Conservation (phyloP, 768 basidiomycete genomes). For the Trametes villosa region DNA sequence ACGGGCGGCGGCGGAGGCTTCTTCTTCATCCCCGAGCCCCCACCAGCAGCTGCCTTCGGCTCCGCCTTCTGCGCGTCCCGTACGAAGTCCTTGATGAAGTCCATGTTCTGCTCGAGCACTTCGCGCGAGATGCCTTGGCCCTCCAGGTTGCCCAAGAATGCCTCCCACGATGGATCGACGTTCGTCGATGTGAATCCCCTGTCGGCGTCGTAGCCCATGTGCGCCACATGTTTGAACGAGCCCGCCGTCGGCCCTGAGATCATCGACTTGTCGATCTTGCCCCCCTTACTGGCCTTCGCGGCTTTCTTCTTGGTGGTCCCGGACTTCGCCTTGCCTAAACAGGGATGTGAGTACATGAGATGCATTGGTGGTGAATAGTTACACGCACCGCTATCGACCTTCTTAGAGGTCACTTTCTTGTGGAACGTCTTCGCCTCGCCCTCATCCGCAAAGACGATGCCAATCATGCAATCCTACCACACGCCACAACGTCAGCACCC, state of each 20-base stretch:
- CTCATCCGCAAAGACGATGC: slow-evolving; percentile 88
- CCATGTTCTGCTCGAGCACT: slow-evolving; percentile 76
- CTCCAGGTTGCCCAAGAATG: slow-evolving; percentile 69
- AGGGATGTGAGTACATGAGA: neutral
- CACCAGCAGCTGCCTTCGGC: slow-evolving; percentile 16
- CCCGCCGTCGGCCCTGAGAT: slow-evolving; percentile 82
- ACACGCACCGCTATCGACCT: slow-evolving; percentile 40
- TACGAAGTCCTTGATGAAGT: slow-evolving; percentile 88
- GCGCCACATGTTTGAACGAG: slow-evolving; percentile 88
- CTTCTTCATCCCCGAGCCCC: slow-evolving; percentile 35
- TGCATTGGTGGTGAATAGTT: neutral
- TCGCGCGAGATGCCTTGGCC: slow-evolving; percentile 66
- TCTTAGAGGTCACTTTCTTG: slow-evolving; percentile 80
- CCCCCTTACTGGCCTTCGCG: slow-evolving; percentile 62
- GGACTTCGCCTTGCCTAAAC: slow-evolving; percentile 48
- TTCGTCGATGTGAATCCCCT: slow-evolving; percentile 85
- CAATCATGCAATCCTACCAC: slow-evolving; percentile 83
- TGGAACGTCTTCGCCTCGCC: slow-evolving; percentile 80
- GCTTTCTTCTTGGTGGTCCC: slow-evolving; percentile 50
- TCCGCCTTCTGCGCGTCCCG: slow-evolving; percentile 48
- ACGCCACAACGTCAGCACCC: neutral
- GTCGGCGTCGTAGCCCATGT: slow-evolving; percentile 92
- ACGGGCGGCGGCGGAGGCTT: slow-evolving; percentile 42
- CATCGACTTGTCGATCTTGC: slow-evolving; percentile 90
- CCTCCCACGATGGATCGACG: slow-evolving; percentile 89